Conservation (phyloP, 768 basidiomycete species). For the Serendipita indica region DNA sequence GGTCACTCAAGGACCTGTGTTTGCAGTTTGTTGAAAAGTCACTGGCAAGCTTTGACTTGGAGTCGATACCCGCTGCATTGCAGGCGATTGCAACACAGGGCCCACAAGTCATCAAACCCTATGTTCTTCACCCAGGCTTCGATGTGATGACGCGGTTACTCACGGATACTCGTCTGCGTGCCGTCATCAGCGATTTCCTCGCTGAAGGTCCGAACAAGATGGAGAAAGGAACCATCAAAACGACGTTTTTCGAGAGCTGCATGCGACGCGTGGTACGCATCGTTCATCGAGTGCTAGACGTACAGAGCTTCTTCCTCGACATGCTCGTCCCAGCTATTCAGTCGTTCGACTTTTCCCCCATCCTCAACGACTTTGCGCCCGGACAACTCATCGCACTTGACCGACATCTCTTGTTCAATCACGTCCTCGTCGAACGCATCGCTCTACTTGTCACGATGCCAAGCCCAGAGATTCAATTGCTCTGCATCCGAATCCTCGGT, state of each 20-base stretch:
- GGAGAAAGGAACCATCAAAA: conserved; percentile 30
- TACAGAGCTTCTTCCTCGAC: conserved; percentile 82
- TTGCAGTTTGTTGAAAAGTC: conserved; percentile 75
- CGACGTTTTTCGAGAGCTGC: conserved; percentile 51
- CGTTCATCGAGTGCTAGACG: conserved; percentile 61
- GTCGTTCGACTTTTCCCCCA: conserved; percentile 34
- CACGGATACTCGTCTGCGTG: conserved; percentile 55
- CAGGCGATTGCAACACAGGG: conserved; percentile 39
- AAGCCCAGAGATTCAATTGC: conserved; percentile 54
- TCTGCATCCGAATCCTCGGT: conserved; percentile 65
- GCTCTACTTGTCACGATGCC: conserved; percentile 62
- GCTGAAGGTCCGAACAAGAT: conserved; percentile 69
- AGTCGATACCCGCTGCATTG: conserved; percentile 43
- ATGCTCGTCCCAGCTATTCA: conserved; percentile 64
- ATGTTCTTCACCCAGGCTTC: conserved; percentile 69
- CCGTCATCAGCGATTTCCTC: conserved; percentile 60
- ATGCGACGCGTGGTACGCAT: conserved; percentile 73
- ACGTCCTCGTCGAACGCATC: conserved; percentile 63
- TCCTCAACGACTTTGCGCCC: conserved; percentile 19
- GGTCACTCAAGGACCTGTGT: conserved; percentile 75
- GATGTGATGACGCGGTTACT: conserved; percentile 70
- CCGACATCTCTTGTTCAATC: conserved; percentile 52
- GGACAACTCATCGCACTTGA: conserved; percentile 45
- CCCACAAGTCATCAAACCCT: conserved; percentile 36
- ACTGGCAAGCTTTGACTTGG: conserved; percentile 67